A percentile compares a stretch with the other conserved stretches of the same genome.
phyloP scores from a whole-genome alignment of 1,139 yeast species.

The Zygoascus sp. region DNA sequence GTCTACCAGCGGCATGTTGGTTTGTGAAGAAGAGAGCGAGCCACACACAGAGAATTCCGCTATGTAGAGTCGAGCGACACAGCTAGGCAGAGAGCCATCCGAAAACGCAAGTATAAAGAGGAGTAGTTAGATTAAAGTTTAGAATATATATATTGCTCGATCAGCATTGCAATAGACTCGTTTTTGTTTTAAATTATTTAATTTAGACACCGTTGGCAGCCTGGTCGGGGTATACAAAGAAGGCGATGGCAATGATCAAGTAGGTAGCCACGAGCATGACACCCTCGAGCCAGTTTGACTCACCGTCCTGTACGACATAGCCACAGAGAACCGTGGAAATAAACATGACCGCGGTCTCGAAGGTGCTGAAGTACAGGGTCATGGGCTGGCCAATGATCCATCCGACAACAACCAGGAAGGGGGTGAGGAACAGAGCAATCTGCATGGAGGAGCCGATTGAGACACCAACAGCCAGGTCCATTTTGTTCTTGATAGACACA shows the following conservation, averaged over 20 bases:
- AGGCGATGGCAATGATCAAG: constrained; percentile 79
- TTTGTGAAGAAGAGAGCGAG: not conserved
- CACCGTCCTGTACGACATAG: constrained; percentile 86
- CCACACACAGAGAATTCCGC: not conserved
- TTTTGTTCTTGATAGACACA: constrained; percentile 92
- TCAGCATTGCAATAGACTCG: not conserved
- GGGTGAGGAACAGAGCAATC: constrained; percentile 90
- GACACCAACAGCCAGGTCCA: constrained; percentile 96
- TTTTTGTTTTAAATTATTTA: not conserved
- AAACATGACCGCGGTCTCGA: constrained; percentile 88
- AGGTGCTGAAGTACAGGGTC: constrained; percentile 86
- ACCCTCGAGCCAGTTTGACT: constrained; percentile 96
- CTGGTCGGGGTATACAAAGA: constrained; percentile 68
- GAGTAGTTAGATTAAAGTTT: too few species aligned
- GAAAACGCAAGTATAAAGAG: too few species aligned
- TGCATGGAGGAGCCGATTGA: constrained; percentile 97
- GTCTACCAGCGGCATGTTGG: constrained; percentile 11
- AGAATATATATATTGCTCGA: not conserved
- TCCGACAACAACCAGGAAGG: constrained; percentile 87
- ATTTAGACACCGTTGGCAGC: not conserved
- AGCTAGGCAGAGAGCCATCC: too few species aligned
- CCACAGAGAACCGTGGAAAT: constrained; percentile 84
- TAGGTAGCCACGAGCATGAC: constrained; percentile 86
- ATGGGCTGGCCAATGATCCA: constrained; percentile 89
- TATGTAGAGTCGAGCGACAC: too few species aligned